Conservation (phyloP, 23 red algal genomes). For the Gracilaria gracilis region DNA sequence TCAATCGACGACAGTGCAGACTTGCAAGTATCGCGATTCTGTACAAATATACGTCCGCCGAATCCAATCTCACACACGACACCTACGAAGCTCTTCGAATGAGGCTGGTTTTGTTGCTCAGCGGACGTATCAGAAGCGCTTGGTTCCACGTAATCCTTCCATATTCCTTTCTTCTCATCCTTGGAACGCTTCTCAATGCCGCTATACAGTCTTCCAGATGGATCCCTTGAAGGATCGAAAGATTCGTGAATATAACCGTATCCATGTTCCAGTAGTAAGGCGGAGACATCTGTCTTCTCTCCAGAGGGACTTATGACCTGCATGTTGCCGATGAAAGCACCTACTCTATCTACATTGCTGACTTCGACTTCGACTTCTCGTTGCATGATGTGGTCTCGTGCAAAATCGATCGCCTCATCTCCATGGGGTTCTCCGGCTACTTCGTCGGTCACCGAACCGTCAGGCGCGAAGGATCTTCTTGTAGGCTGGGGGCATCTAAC, state of each 20-base stretch:
- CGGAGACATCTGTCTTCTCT: slow-evolving; percentile 60
- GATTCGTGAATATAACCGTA: slow-evolving; percentile 77
- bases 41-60: slow-evolving; percentile 81
- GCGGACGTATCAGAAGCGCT: slow-evolving; percentile 21
- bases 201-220: slow-evolving; percentile 20
- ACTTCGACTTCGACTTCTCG: slow-evolving; percentile 84
- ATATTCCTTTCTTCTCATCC: slow-evolving; percentile 65
- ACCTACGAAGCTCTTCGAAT: slow-evolving; percentile 40
- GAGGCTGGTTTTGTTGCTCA: not conserved
- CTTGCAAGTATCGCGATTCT: slow-evolving; percentile 54
- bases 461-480: slow-evolving; percentile 50
- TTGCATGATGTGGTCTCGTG: slow-evolving; percentile 76
- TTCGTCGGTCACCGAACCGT: slow-evolving; percentile 46
- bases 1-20: slow-evolving; percentile 42
- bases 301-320: slow-evolving; percentile 50
- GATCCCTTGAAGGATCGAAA: slow-evolving; percentile 66
- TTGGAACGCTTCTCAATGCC: slow-evolving; percentile 45
- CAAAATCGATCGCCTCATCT: slow-evolving; percentile 81
- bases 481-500: slow-evolving; percentile 76
- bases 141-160: slow-evolving; percentile 69
- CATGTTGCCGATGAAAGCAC: slow-evolving; percentile 85
- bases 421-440: slow-evolving; percentile 72
- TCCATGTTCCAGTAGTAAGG: slow-evolving; percentile 72
- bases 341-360: slow-evolving; percentile 74
- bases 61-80: slow-evolving; percentile 84